Conservation (phyloP, 2,329 filamentous ascomycete species). For the Elsinoe ampelina region DNA sequence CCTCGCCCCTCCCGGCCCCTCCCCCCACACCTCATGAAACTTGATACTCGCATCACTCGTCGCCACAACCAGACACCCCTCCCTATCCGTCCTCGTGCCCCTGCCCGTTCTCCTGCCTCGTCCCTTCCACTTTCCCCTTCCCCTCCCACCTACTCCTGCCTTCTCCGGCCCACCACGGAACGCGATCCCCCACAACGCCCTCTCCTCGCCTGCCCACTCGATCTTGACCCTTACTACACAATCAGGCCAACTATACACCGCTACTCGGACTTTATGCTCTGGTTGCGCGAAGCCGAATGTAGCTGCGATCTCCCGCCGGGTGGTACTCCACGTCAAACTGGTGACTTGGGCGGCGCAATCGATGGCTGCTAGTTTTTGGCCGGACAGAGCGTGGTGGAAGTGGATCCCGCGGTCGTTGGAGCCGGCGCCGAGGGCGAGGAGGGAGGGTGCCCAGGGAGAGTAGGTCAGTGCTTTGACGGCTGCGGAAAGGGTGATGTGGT, state of each 20-base stretch:
- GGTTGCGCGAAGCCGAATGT: constrained; percentile 92
- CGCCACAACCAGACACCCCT: constrained; percentile 83
- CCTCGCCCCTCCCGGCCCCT: constrained; percentile 28
- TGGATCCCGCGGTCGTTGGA: constrained; percentile 93
- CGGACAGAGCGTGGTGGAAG: constrained; percentile 83
- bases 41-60: constrained; percentile 87
- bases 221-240: constrained; percentile 79
- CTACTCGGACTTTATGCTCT: constrained; percentile 79
- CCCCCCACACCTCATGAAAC: constrained; percentile 83
- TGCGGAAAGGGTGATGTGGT: constrained; percentile 70
- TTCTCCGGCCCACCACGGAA: constrained; percentile 59
- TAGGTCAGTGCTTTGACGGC: constrained; percentile 97
- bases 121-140: constrained; percentile 20
- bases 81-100: constrained; percentile 51
- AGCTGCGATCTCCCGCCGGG: constrained; percentile 75
- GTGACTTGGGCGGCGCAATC: constrained; percentile 91
- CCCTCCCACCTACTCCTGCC: constrained; percentile 18
- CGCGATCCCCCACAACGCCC: constrained; percentile 78
- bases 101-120: constrained; percentile 31
- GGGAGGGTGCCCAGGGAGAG: constrained; percentile 81
- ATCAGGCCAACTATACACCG: constrained; percentile 88
- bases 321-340: constrained; percentile 80
- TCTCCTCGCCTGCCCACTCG: constrained; percentile 69
- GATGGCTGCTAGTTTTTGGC: constrained; percentile 78
- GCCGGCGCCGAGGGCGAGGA: constrained; percentile 85